These are phyloP conservation scores for Diutina neorugosa DNA, from an alignment of 1,139 yeast genomes.

Conservation along the genomic window DNA sequence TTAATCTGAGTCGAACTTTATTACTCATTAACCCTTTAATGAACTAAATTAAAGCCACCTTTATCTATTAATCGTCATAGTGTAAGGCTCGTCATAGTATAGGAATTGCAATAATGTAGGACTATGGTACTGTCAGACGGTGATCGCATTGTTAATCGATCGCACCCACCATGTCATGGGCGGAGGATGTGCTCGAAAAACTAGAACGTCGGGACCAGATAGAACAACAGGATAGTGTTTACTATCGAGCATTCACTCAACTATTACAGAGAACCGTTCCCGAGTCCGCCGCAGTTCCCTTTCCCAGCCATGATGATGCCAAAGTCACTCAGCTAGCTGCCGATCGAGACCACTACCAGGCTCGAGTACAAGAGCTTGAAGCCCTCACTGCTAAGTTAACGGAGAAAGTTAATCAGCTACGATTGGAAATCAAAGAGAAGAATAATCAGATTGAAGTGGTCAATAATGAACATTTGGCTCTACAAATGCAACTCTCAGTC, in stretches of 20 bases:
- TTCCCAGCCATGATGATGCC: neutral
- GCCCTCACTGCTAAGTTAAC: neutral
- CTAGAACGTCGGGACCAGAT: neutral
- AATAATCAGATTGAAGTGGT: constrained; percentile 1
- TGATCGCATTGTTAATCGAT: neutral
- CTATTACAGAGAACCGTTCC: neutral
- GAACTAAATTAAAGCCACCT: no score
- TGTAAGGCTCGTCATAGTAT: no score
- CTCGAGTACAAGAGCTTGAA: neutral
- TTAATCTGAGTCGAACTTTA: no score
- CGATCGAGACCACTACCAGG: neutral
- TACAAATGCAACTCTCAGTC: neutral
- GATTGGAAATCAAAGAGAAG: neutral
- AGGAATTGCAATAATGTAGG: no score
- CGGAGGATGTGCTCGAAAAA: neutral
- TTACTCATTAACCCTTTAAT: no score
- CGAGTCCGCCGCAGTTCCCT: neutral
- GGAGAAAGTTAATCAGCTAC: neutral
- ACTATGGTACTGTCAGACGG: no score
- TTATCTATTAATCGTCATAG: no score
- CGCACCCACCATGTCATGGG: neutral
- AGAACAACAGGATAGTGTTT: neutral
- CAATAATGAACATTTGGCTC: neutral
- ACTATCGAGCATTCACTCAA: neutral
- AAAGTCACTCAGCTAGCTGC: neutral